Base-by-base conservation (phyloP, 1,284 basidiomycete genomes). In the Papiliotrema fonsecae region DNA sequence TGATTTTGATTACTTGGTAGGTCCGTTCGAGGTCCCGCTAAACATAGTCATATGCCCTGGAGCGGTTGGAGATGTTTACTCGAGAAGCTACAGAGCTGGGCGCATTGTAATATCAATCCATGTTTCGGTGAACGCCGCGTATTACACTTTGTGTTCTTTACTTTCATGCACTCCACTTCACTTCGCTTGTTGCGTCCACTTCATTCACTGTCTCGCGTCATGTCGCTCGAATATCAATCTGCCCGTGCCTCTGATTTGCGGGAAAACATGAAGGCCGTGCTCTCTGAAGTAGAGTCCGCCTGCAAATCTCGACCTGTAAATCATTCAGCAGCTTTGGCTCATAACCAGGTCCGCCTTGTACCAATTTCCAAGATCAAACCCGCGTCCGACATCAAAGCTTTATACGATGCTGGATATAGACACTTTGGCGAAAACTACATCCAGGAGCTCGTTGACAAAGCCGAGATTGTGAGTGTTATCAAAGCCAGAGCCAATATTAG, bases 341-440 rank as follows among this genome's bases (percentile, higher is more conserved):
- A 6, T 32, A 2, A 24, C n/a, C 41, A 46, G 67, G 75, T 78
- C 5, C 72, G 77, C 9, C 76, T 97, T 10, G 86, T 97, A 7
- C 90, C 93, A 0, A 91, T 98, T 16, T 97, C 92, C 6, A 98
- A 98, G 74, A 82, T 88, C 65, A 97, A 97, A 69, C 90, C 93
- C 1, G 81, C 86, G 2, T 83, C 84, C 5, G 91, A 97, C 70
- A 84, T 97, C 49, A 77, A 85, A 40, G 86, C 86, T 4, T 87
- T 89, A 55, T 87, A 87, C 64, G 79, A 87, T 51, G 76, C 77
- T 14, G 88, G 85, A 0, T 88, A 97, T 60, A 77, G 83, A 1
- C 90, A 96, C 69, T 98, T 97, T 69, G 94, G 96, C 11, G 94
- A 98, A 75, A 98, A 98, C 71, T 98, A 97, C 68, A 91, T 93